phyloP scores from a whole-genome alignment of 2,329 filamentous ascomycete species.

The Leptographium wingfieldii region DNA sequence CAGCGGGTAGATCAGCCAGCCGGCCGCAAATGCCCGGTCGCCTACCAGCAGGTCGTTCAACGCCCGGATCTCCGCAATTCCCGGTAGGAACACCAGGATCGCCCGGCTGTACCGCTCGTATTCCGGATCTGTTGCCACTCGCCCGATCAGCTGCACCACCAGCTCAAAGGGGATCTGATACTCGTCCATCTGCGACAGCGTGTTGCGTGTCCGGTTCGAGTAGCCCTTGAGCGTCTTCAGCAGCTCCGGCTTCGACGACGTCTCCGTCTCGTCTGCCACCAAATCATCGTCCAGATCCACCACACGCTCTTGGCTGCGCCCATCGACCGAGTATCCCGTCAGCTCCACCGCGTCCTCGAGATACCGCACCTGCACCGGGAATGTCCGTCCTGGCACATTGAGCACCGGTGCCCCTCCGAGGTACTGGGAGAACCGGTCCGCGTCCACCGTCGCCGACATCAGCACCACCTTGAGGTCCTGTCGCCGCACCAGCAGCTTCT shows the following conservation, averaged over 20 bases:
- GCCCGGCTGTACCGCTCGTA: conserved; percentile 71
- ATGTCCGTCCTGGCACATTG: conserved; percentile 84
- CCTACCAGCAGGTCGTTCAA: conserved; percentile 76
- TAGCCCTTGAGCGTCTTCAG: conserved; percentile 59
- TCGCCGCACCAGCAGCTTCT: conserved; percentile 62
- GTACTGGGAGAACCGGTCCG: conserved; percentile 81
- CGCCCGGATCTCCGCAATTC: conserved; percentile 82
- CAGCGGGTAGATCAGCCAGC: conserved; percentile 79
- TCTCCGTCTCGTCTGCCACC: conserved; percentile 35
- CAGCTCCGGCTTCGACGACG: conserved; percentile 41
- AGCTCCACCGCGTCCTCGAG: conserved; percentile 87
- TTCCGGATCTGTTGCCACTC: conserved; percentile 56
- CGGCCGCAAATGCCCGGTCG: conserved; percentile 58
- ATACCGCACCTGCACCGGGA: conserved; percentile 77
- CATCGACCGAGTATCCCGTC: conserved; percentile 57
- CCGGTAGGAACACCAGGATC: conserved; percentile 87
- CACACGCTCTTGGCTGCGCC: conserved; percentile 36
- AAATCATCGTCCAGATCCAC: conserved; percentile 52
- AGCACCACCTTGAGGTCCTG: conserved; percentile 83
- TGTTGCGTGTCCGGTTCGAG: conserved; percentile 60
- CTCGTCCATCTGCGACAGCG: conserved; percentile 70
- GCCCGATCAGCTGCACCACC: conserved; percentile 64
- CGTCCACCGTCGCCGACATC: conserved; percentile 96
- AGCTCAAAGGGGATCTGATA: conserved; percentile 85
- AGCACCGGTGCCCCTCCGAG: conserved; percentile 75